These are phyloP conservation scores for Phytophthora parvispora DNA, from an alignment of 352 stramenopile species.

Conservation along the genomic window DNA sequence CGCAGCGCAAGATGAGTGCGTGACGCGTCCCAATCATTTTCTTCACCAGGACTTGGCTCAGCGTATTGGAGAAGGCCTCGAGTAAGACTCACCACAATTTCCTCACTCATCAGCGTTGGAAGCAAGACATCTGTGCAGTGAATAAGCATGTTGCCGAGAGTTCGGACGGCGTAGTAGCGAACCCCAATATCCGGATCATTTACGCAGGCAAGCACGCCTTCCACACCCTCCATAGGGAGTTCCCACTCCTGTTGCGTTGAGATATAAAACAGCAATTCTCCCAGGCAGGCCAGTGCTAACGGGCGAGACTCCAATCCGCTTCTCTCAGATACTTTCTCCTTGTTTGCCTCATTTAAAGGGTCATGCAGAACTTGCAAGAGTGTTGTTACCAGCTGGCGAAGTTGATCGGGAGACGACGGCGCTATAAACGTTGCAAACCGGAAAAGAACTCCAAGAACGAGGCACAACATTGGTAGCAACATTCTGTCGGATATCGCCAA, in stretches of 20 bases:
- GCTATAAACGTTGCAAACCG: slow-evolving; percentile 80
- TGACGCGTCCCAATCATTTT: slow-evolving; percentile 8
- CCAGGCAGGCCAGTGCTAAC: slow-evolving; percentile 63
- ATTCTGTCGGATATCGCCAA: slow-evolving; percentile 11
- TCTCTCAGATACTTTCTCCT: neutral
- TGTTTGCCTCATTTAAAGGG: neutral
- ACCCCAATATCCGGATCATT: slow-evolving; percentile 49
- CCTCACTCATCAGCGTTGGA: slow-evolving; percentile 50
- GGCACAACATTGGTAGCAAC: slow-evolving; percentile 53
- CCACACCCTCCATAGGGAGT: slow-evolving; percentile 40
- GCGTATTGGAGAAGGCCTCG: slow-evolving; percentile 36
- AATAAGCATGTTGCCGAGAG: slow-evolving; percentile 77
- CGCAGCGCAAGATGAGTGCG: slow-evolving; percentile 31
- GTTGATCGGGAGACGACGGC: slow-evolving; percentile 61
- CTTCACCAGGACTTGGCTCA: neutral
- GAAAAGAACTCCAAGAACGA: slow-evolving; percentile 77
- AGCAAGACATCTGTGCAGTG: slow-evolving; percentile 44
- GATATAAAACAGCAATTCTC: slow-evolving; percentile 83
- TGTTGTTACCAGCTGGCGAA: slow-evolving; percentile 57
- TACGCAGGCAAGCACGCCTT: slow-evolving; percentile 47
- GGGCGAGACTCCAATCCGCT: slow-evolving; percentile 27
- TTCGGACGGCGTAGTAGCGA: slow-evolving; percentile 67
- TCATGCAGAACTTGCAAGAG: slow-evolving; percentile 32
- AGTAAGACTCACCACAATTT: slow-evolving; percentile 44
- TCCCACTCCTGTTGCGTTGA: slow-evolving; percentile 64